Evolutionary conservation across 106 monocot species (phyloP), one percentile per base, ranked within the genome.

Genomic region (Iris macrosiphon): DNA sequence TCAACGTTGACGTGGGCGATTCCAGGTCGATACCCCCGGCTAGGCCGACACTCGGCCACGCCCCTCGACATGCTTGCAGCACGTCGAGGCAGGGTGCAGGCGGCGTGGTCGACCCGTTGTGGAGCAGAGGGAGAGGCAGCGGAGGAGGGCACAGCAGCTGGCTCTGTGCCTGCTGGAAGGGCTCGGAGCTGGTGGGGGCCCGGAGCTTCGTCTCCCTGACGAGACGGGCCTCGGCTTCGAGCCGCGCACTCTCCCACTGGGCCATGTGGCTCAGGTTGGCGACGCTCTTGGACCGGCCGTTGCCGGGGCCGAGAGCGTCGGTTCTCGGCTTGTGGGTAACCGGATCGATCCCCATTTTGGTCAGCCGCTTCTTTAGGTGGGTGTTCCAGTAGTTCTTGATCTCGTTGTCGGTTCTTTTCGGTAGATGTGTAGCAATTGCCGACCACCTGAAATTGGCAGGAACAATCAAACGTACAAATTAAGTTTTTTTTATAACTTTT

Each of bases 211-310:
- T 79, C 31, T 83, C 79, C 23, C 75, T 34, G 27, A 48, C 68
- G 15, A 89, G 76, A 10, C 88, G 79, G n/a, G 83, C 83, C 34
- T 89, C 88, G 0, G 88, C 88, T 41, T 89, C 83, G 0, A 89
- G 76, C 5, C 88, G 63, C 3, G 88, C 88, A 62, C 83, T 89
- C 63, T 89, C 88, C 88, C 88, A 89, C 60, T 89, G 88, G 13
- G 88, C 79, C 73, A 80, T 83, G 83, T 89, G 88, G 76, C 83
- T 75, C 55, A 78, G 79, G 53, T 64, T 82, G 19, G 78, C 64
- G 9, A 70, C 43, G 31, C 40, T 52, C 38, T 55, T 62, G 35
- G 59, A 7, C 35, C 59, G 45, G 32, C 55, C 49, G 5, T 53
- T 35, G 19, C 37, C 47, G 40, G 68, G 26, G 16, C 34, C 31